These are phyloP conservation scores for Amoeboaphelidium protococcarum DNA, from an alignment of 371 early-diverging fungal genomes.

Conservation along the genomic window DNA sequence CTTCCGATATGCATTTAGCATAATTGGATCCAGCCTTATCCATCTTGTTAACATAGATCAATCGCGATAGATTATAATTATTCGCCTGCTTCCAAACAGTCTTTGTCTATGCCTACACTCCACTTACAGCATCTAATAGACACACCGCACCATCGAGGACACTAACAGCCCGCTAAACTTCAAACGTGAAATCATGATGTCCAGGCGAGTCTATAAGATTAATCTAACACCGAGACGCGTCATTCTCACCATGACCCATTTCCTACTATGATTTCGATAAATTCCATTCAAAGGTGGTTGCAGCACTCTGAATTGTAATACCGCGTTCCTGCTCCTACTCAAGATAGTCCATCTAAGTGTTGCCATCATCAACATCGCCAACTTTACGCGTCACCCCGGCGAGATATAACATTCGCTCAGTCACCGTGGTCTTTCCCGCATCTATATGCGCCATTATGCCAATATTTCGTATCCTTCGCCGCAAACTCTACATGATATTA, in stretches of 20 bases:
- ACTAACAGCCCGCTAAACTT: conserved; percentile 71
- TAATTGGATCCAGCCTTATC: conserved; percentile 23
- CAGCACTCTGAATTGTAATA: conserved; percentile 81
- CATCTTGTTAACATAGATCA: conserved; percentile 82
- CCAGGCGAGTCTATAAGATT: conserved; percentile 92
- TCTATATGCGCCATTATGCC: conserved; percentile 95
- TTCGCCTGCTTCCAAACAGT: conserved; percentile 71
- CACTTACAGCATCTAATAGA: conserved; percentile 71
- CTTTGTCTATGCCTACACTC: conserved; percentile 90
- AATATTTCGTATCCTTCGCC: conserved; percentile 73
- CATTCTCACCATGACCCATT: no score
- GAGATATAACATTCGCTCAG: conserved; percentile 86
- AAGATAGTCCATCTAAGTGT: conserved; percentile 81
- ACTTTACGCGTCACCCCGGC: conserved; percentile 63
- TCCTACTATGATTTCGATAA: no score
- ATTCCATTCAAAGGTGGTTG: conserved; percentile 75
- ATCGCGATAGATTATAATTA: conserved; percentile 47
- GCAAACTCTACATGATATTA: no score
- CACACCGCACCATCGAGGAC: conserved; percentile 82
- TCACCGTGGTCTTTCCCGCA: conserved; percentile 87
- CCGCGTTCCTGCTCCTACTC: conserved; percentile 70
- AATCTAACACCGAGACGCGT: conserved; percentile 33
- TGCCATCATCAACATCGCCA: conserved; percentile 71
- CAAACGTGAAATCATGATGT: conserved; percentile 85
- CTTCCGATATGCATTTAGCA: not conserved